Evolutionary conservation across 257 asterid genomes (phyloP).

Genomic region (Lithospermum erythrorhizon): DNA sequence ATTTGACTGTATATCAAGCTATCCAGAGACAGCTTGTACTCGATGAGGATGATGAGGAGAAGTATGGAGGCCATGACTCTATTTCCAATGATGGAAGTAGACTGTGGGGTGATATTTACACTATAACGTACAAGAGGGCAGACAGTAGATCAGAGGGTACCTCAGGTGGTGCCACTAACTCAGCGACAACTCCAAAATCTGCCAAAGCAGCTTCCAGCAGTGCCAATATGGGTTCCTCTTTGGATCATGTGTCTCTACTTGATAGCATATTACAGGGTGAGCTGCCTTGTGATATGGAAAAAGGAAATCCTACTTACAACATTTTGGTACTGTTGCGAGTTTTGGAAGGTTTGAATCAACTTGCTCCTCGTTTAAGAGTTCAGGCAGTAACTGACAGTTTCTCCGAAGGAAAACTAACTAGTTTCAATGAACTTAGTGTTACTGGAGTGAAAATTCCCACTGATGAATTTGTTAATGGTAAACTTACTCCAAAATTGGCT

Average conservation of each 20-base stretch:
- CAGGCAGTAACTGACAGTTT: conserved; percentile 55
- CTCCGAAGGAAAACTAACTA: conserved; percentile 57
- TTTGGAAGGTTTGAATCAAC: conserved; percentile 85
- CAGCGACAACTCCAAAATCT: conserved; percentile 46
- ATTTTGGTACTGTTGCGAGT: conserved; percentile 84
- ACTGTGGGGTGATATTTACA: conserved; percentile 81
- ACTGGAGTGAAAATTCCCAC: conserved; percentile 43
- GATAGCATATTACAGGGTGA: conserved; percentile 94
- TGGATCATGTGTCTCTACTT: conserved; percentile 49
- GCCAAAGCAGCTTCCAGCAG: conserved; percentile 45
- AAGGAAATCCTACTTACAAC: conserved; percentile 73
- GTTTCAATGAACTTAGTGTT: conserved; percentile 36
- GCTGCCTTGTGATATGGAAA: conserved; percentile 88
- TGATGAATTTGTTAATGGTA: conserved; percentile 66
- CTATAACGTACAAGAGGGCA: conserved; percentile 74
- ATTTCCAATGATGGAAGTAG: conserved; percentile 79
- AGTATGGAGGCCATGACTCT: conserved; percentile 61
- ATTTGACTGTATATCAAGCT: conserved; percentile 85
- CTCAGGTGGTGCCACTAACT: conserved; percentile 39
- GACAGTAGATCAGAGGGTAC: conserved; percentile 54
- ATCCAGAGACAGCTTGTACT: conserved; percentile 76
- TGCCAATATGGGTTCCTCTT: conserved; percentile 30
- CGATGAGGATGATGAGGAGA: conserved; percentile 80
- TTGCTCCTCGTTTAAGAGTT: conserved; percentile 64
- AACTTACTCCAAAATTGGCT: conserved; percentile 93